These are phyloP conservation scores for Hypomyces perniciosus DNA, from an alignment of 2,329 filamentous ascomycete species.

Conservation along the genomic window DNA sequence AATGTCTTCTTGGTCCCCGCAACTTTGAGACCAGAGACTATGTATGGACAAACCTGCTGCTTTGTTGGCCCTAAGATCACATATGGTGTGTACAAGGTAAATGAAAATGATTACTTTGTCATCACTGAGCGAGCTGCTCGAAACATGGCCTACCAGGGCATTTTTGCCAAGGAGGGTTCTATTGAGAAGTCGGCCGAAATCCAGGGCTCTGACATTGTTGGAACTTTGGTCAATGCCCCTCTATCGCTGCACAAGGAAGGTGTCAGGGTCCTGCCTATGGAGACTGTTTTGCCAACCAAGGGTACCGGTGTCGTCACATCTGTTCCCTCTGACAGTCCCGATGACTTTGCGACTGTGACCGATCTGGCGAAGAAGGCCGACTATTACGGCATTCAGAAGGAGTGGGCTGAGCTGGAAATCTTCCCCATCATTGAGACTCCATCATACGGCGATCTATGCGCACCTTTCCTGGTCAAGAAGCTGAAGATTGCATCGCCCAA, in stretches of 20 bases:
- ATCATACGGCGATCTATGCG: constrained; percentile 77
- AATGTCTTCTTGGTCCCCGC: constrained; percentile 87
- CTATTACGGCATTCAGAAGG: constrained; percentile 92
- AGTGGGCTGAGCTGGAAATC: constrained; percentile 91
- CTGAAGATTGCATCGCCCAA: constrained; percentile 97
- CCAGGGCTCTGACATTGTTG: constrained; percentile 72
- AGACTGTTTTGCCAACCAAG: constrained; percentile 84
- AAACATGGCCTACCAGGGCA: constrained; percentile 94
- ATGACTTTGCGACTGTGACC: constrained; percentile 84
- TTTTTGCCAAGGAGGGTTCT: constrained; percentile 71
- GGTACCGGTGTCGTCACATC: constrained; percentile 95
- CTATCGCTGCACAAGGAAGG: constrained; percentile 78
- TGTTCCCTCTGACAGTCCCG: constrained; percentile 88
- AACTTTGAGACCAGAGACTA: constrained; percentile 90
- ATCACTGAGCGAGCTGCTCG: constrained; percentile 78
- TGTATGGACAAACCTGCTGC: constrained; percentile 97
- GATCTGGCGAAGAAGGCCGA: constrained; percentile 93
- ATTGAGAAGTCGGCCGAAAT: constrained; percentile 70
- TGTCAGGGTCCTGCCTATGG: constrained; percentile 91
- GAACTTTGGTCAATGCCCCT: constrained; percentile 83
- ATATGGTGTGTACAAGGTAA: constrained; percentile 82
- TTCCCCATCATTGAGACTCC: constrained; percentile 86
- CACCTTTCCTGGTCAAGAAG: constrained; percentile 77
- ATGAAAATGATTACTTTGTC: constrained; percentile 74
- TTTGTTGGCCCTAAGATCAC: constrained; percentile 87